Evolutionary conservation across 139 green algal species (phyloP), one percentile per base, ranked within the genome.

Genomic region (Astrephomene gubernaculifera): DNA sequence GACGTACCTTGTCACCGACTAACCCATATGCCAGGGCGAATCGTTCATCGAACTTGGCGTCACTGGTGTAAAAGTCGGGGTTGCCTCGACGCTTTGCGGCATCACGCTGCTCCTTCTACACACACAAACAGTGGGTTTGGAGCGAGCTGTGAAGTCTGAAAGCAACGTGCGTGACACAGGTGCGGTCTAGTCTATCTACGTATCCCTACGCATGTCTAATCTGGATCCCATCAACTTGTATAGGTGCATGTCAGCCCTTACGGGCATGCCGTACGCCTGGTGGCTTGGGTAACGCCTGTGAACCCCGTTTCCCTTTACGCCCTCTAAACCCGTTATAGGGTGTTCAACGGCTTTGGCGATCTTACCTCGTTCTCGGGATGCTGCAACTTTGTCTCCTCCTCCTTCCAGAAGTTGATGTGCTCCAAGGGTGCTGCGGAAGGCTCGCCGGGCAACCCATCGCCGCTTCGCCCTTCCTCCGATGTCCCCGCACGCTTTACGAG

Each of bases 21-120:
- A 97, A 87, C 8, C 89, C 86, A 67, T 95, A 81, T 0, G 73
- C 94, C 36, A 93, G 27, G 31, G 90, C 71, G 79, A 98, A 98
- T 17, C 89, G 85, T 82, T 95, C 94, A 65, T 98, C 95, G 76
- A 98, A 98, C 38, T 86, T 89, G 0, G 94, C 90, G 70, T 98
- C 94, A 21, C 75, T 91, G 17, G 95, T 98, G 88, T 93, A 89
- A 10, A 90, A 95, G 33, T 95, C 84, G 1, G 88, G 68, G 45
- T 98, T 90, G 33, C 95, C 95, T 1, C 95, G 88, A 27, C 81
- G 89, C 14, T 79, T 71, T 43, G 53, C 45, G 44, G 93, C 89
- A 0, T 91, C 80, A 22, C 41, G 39, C 31, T 84, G 41, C 31
- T 84, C 19, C 60, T 74, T 74, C 78, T 84, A 63, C 31, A 35